These are phyloP conservation scores for Xeromyces bisporus DNA, from an alignment of 495 filamentous ascomycete genomes.

Conservation along the genomic window DNA sequence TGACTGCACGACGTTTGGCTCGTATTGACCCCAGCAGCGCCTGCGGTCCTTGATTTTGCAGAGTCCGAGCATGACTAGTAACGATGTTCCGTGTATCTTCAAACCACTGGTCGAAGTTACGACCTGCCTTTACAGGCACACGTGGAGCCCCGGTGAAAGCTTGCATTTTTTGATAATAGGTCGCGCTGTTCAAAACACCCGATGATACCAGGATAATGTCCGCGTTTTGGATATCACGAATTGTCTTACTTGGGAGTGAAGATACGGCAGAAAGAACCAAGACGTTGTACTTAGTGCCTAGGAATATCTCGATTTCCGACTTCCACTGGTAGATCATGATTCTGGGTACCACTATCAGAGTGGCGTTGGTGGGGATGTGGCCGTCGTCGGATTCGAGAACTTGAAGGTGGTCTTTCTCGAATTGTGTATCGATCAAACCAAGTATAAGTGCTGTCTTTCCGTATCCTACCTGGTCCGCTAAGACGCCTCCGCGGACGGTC, in stretches of 20 bases:
- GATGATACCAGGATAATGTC: constrained; percentile 41
- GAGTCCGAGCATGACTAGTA: constrained; percentile 20
- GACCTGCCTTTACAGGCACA: constrained; percentile 20
- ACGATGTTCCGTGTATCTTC: constrained; percentile 22
- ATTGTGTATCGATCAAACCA: constrained; percentile 40
- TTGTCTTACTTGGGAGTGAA: constrained; percentile 15
- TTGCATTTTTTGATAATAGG: constrained; percentile 34
- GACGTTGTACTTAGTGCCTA: constrained; percentile 22
- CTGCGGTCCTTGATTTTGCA: constrained; percentile 12
- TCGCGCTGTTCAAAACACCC: constrained; percentile 23
- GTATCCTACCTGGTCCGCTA: constrained; percentile 64
- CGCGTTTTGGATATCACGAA: constrained; percentile 29
- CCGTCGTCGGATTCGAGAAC: constrained; percentile 7
- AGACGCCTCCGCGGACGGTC: constrained; percentile 45
- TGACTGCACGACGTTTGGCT: constrained; percentile 9
- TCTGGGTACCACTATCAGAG: constrained; percentile 48
- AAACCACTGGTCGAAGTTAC: constrained; percentile 39
- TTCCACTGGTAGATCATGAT: constrained; percentile 54
- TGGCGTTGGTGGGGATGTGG: constrained; percentile 41
- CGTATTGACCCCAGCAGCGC: constrained; percentile 14
- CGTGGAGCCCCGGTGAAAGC: constrained; percentile 34
- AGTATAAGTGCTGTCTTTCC: constrained; percentile 68
- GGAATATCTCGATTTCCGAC: constrained; percentile 42
- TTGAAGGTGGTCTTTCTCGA: constrained; percentile 5
- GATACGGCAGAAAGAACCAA: constrained; percentile 20